Evolutionary conservation across 2,329 filamentous ascomycete genomes (phyloP).

Genomic region (Aspergillus spinulosporus): DNA sequence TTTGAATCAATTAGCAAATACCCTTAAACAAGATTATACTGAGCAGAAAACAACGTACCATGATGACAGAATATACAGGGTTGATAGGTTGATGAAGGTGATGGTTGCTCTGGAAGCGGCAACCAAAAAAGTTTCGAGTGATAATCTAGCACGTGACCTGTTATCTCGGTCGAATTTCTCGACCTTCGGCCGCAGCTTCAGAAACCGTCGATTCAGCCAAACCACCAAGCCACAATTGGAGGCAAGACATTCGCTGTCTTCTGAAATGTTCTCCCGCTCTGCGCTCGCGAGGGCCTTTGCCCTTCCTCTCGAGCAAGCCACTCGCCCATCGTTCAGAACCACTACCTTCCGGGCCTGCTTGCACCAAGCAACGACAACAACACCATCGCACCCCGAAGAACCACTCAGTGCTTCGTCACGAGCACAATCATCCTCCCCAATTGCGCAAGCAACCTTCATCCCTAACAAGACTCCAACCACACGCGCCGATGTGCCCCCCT

Average conservation of each 20-base stretch:
- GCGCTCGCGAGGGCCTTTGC: constrained; percentile 32
- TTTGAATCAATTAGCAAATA: constrained; percentile 12
- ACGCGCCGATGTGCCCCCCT: constrained; percentile 29
- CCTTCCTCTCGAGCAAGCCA: constrained; percentile 28
- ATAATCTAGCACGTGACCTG: constrained; percentile 20
- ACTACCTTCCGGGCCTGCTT: constrained; percentile 41
- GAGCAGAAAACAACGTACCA: constrained; percentile 28
- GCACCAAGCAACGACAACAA: constrained; percentile 39
- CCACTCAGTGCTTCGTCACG: constrained; percentile 30
- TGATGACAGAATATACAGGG: constrained; percentile 25
- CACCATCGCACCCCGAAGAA: constrained; percentile 30
- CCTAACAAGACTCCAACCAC: constrained; percentile 20
- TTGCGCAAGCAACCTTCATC: constrained; percentile 16
- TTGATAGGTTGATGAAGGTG: constrained; percentile 13
- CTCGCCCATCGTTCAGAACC: constrained; percentile 28
- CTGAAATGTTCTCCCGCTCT: constrained; percentile 41
- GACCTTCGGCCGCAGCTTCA: constrained; percentile 19
- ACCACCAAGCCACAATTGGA: constrained; percentile 7
- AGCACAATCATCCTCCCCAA: constrained; percentile 26
- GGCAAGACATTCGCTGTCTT: not conserved
- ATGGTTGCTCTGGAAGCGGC: constrained; percentile 14
- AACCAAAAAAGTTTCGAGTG: constrained; percentile 25
- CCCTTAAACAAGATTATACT: not conserved
- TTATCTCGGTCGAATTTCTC: constrained; percentile 35
- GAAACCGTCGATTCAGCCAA: constrained; percentile 9